Percentiles rank a stretch among this genome's conserved stretches.
Evolutionary conservation across 1,284 basidiomycete genomes (phyloP).

Genomic region (Coniferiporia weirii): DNA sequence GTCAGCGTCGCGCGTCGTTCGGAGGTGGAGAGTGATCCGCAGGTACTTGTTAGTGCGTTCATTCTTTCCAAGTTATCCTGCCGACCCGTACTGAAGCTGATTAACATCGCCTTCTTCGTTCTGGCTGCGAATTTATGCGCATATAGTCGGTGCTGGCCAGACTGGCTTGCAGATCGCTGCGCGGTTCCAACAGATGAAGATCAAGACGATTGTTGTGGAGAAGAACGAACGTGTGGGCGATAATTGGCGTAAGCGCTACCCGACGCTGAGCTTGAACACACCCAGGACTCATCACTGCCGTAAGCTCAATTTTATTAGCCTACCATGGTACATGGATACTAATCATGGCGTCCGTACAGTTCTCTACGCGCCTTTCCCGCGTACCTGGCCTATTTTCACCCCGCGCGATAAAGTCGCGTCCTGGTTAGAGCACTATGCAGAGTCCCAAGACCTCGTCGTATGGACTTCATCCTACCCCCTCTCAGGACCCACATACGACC

Average conservation of each 20-base stretch:
- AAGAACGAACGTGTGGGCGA: conserved; percentile 43
- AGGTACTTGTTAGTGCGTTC: conserved; percentile 29
- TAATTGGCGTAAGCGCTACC: conserved; percentile 50
- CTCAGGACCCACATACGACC: conserved; percentile 29
- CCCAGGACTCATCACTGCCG: conserved; percentile 31
- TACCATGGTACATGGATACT: background rate
- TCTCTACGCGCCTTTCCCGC: conserved; percentile 35
- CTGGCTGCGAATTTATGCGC: no score
- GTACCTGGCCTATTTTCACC: conserved; percentile 34
- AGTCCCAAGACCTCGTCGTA: conserved; percentile 32
- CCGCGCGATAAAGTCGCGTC: conserved; percentile 35
- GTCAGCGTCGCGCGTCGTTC: conserved; percentile 23
- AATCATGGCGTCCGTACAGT: conserved; percentile 25
- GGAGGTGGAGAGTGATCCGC: conserved; percentile 30
- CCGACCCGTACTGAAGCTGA: background rate
- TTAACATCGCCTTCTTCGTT: no score
- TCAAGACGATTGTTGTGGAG: conserved; percentile 46
- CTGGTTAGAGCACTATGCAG: conserved; percentile 36
- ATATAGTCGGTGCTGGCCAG: conserved; percentile 50
- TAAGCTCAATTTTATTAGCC: conserved; percentile 20
- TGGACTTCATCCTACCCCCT: conserved; percentile 30
- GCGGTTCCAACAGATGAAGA: conserved; percentile 46
- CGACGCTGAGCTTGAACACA: conserved; percentile 45
- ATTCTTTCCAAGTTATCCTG: background rate
- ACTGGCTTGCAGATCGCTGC: conserved; percentile 48